phyloP scores from a whole-genome alignment of 2,329 filamentous ascomycete genomes.

The Aspergillus fischeri region DNA sequence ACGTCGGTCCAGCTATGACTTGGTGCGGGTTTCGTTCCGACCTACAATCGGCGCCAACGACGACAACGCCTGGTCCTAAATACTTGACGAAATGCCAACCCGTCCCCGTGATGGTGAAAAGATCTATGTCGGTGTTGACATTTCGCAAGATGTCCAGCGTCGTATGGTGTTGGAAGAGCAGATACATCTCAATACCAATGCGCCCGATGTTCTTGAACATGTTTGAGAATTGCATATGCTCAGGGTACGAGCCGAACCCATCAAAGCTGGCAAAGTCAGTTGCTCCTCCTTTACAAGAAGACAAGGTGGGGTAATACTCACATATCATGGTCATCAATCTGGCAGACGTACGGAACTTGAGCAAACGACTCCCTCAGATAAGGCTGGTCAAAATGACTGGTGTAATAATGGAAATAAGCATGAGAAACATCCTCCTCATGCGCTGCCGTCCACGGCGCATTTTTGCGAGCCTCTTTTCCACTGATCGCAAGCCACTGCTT shows the following conservation, averaged over 20 bases:
- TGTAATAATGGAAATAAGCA: constrained; percentile 98
- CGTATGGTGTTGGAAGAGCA: constrained; percentile 97
- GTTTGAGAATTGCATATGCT: constrained; percentile 96
- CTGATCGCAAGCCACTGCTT: constrained; percentile 94
- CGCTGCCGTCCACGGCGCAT: constrained; percentile 83
- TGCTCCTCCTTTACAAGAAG: not conserved
- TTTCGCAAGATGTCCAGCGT: constrained; percentile 90
- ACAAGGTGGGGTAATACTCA: constrained; percentile 49
- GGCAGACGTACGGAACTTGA: constrained; percentile 89
- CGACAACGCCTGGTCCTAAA: constrained; percentile 82
- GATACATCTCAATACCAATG: constrained; percentile 94
- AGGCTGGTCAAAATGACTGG: constrained; percentile 95
- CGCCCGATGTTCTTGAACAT: constrained; percentile 98
- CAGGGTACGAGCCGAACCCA: constrained; percentile 93
- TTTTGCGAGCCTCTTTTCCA: constrained; percentile 89
- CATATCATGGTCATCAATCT: constrained; percentile 97
- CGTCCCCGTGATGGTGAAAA: constrained; percentile 95
- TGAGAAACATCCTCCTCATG: constrained; percentile 95
- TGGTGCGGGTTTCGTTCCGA: constrained; percentile 87
- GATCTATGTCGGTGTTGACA: constrained; percentile 78
- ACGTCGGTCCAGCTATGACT: constrained; percentile 93
- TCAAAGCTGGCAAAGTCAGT: constrained; percentile 65
- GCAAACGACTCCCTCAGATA: constrained; percentile 93
- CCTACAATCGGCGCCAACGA: constrained; percentile 85
- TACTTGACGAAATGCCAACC: constrained; percentile 99